Base-by-base conservation (phyloP, 108 stramenopile genomes). In the Cyclotella sp. region DNA sequence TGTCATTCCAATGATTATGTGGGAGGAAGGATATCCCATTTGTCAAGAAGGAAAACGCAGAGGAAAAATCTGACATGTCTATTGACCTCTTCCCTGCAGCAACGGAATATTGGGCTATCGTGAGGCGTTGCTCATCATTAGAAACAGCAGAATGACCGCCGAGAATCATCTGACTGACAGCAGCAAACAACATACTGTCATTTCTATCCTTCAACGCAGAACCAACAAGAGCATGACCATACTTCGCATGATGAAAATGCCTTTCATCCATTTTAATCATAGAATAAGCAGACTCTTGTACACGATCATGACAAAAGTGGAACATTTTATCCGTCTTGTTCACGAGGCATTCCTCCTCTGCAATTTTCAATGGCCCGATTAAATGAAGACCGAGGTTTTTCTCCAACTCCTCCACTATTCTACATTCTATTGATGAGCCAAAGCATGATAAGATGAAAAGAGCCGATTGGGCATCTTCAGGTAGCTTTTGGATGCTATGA, bases 61-160 rank as follows among this genome's bases (percentile, higher is more conserved):
- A 29, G 13, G 42, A 24, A 28, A 75, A 75, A 44, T 67, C 65
- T 0, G 74, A 75, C 74, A 75, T 67, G 16, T 13, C 22, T 39
- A 75, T 68, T 18, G 74, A 64, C n/a, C 5, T 67, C 16, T 67
- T 75, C n/a, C 66, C 74, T 45, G 74, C 74, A 22, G 24, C 28
- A 11, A 75, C 2, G 42, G 67, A 67, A 22, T 47, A 29, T 21
- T 58, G 34, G 2, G 66, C 65, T 11, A 75, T 46, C 10, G 11
- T 24, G 6, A 34, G 4, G 6, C 34, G 34, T 34, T 34, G 34
- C 34, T 34, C 34, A 34, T 34, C 34, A 69, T 75, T 65, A 3
- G 54, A 18, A 15, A 52, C 58, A 46, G 46, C 71, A 18, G 28
- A n/a, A 27, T 40, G 42, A 18, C 59, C 60, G 15, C 45, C 71